These are phyloP conservation scores for Cordyceps militaris DNA, from an alignment of 2,329 filamentous ascomycete species.

Conservation along the genomic window DNA sequence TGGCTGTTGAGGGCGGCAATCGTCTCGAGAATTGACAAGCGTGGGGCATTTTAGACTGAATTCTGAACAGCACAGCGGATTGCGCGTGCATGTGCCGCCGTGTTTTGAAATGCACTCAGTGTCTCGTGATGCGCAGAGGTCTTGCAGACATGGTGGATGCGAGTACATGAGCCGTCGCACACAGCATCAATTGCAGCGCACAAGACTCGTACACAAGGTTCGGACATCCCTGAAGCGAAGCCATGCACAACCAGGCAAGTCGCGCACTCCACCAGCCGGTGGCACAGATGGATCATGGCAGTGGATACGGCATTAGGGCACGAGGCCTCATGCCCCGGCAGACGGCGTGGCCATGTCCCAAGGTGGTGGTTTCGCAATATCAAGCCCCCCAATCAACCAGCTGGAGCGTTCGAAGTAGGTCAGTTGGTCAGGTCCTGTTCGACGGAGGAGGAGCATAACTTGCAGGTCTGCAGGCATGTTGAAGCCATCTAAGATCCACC, in stretches of 20 bases:
- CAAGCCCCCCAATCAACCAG: background rate
- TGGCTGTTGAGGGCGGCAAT: background rate
- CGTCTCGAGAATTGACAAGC: background rate
- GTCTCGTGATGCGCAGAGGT: constrained; percentile 10
- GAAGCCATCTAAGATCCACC: constrained; percentile 7
- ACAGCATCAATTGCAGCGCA: background rate
- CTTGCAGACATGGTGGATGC: constrained; percentile 7
- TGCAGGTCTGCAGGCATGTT: background rate
- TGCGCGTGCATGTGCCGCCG: background rate
- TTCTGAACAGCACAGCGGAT: background rate
- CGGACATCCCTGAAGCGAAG: constrained; percentile 1
- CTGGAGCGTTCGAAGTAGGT: background rate
- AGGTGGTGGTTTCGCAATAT: constrained; percentile 5
- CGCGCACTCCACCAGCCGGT: constrained; percentile 5
- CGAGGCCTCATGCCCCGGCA: constrained; percentile 17
- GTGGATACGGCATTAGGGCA: constrained; percentile 26
- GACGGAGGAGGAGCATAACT: background rate
- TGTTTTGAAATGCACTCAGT: constrained; percentile 10
- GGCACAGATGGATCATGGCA: constrained; percentile 12
- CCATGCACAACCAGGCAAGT: background rate
- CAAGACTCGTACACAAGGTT: constrained; percentile 1
- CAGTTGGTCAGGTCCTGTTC: background rate
- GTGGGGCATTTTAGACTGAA: background rate
- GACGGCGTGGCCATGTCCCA: constrained; percentile 3
- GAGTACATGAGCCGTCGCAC: background rate